Conservation (phyloP, 2,329 filamentous ascomycete genomes). For the Alternaria triticina region DNA sequence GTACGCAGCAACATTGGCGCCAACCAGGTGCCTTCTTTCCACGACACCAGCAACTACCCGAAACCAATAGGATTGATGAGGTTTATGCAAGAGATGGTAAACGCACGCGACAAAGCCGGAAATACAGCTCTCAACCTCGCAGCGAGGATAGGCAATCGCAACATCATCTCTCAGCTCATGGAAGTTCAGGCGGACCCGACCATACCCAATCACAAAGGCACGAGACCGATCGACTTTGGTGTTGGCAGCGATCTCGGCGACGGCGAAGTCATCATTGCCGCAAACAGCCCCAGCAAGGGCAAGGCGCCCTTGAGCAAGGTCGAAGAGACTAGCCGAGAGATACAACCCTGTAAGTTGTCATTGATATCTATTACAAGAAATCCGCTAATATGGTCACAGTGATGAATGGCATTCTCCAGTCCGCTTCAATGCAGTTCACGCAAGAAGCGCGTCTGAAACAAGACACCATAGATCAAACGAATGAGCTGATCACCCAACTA, state of each 20-base stretch:
- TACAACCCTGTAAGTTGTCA: slow-evolving; percentile 73
- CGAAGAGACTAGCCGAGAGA: slow-evolving; percentile 78
- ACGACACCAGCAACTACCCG: slow-evolving; percentile 61
- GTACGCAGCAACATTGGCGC: slow-evolving; percentile 70
- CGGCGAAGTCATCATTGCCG: slow-evolving; percentile 20
- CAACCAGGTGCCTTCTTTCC: slow-evolving; percentile 41
- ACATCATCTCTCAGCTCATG: slow-evolving; percentile 94
- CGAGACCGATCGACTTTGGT: slow-evolving; percentile 92
- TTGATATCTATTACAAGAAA: too few relatives aligned
- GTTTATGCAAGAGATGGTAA: slow-evolving; percentile 97
- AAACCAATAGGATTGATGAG: slow-evolving; percentile 84
- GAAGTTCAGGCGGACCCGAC: slow-evolving; percentile 95
- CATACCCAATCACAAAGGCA: slow-evolving; percentile 86
- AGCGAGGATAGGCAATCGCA: slow-evolving; percentile 88
- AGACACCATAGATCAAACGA: slow-evolving; percentile 79
- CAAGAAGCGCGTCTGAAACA: slow-evolving; percentile 84
- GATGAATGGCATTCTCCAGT: slow-evolving; percentile 80
- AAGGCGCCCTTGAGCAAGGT: slow-evolving; percentile 56
- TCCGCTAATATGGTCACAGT: slow-evolving; percentile 51
- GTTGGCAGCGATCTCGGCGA: slow-evolving; percentile 71
- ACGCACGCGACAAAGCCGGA: slow-evolving; percentile 89
- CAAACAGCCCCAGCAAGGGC: slow-evolving; percentile 45
- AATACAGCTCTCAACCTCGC: slow-evolving; percentile 96
- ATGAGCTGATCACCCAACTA: slow-evolving; percentile 79
- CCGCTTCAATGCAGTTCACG: slow-evolving; percentile 80